phyloP scores from a whole-genome alignment of 176 grass and related monocot species.

The Cenchrus fungigraminus region DNA sequence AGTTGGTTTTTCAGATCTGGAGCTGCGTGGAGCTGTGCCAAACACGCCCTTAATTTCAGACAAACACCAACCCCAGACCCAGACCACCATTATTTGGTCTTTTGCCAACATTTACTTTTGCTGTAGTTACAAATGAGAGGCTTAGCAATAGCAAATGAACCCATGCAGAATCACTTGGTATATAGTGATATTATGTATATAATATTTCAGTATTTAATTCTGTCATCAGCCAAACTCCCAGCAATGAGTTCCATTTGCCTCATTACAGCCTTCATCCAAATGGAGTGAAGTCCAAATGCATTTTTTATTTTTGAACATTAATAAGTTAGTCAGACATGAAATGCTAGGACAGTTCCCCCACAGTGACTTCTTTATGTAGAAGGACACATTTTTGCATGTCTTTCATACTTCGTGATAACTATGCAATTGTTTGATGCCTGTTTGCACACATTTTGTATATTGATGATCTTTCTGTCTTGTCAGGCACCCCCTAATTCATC shows the following conservation, averaged over 20 bases:
- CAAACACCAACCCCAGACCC: background rate
- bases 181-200: background rate
- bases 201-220: constrained; percentile 8
- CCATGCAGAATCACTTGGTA: background rate
- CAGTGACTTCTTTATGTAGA: background rate
- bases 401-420: constrained; percentile 24
- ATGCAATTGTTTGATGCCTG: constrained; percentile 15
- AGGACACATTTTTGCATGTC: constrained; percentile 18
- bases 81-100: background rate
- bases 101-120: constrained; percentile 20
- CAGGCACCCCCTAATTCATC: constrained; percentile 53
- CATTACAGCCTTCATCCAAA: constrained; percentile 19
- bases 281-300: background rate
- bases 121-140: constrained; percentile 29
- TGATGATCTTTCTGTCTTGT: constrained; percentile 37
- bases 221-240: background rate
- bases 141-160: constrained; percentile 10
- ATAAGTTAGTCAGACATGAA: constrained; percentile 29
- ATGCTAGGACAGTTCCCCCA: background rate
- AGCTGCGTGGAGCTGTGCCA: too few species aligned
- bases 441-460: background rate
- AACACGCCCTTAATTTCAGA: background rate
- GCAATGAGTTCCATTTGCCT: constrained; percentile 10
- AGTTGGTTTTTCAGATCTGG: too few species aligned
- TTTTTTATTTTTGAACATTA: background rate